Evolutionary conservation across 2,329 filamentous ascomycete species (phyloP).

Genomic region (Cladosporium velox): DNA sequence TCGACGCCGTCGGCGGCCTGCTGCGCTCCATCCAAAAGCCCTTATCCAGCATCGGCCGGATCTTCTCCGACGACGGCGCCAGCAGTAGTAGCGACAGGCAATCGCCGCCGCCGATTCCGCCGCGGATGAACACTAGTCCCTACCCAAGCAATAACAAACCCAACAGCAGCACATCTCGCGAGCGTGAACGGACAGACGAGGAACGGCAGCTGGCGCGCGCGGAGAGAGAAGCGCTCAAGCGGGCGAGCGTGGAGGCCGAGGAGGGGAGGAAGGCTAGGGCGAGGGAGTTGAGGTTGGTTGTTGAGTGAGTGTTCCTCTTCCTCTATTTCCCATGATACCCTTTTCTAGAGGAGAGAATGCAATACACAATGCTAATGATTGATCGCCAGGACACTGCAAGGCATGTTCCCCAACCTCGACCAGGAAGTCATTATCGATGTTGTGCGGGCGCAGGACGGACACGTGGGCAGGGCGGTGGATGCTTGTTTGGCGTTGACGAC

Average conservation of each 20-base stretch:
- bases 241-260: slow-evolving; percentile 86
- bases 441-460: slow-evolving; percentile 90
- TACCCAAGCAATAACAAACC: neutral
- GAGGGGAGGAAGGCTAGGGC: slow-evolving; percentile 81
- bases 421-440: slow-evolving; percentile 95
- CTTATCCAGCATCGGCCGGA: slow-evolving; percentile 86
- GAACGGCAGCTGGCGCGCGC: slow-evolving; percentile 57
- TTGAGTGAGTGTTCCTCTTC: slow-evolving; percentile 60
- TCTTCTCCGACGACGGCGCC: slow-evolving; percentile 74
- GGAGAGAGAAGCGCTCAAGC: slow-evolving; percentile 84
- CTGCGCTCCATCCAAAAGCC: slow-evolving; percentile 89
- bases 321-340: neutral
- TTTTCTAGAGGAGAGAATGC: too few species aligned
- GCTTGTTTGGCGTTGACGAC: slow-evolving; percentile 48
- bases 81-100: slow-evolving; percentile 20
- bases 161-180: neutral
- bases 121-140: neutral
- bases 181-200: slow-evolving; percentile 26
- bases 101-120: slow-evolving; percentile 33
- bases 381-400: slow-evolving; percentile 66
- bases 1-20: slow-evolving; percentile 78
- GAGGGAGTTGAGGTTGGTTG: slow-evolving; percentile 84
- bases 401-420: slow-evolving; percentile 97
- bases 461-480: slow-evolving; percentile 51
- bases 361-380: too few species aligned